Percentiles rank a stretch among this genome's conserved stretches.
These are phyloP conservation scores for Phytopythium vexans DNA, from an alignment of 352 stramenopile species.

Conservation along the genomic window DNA sequence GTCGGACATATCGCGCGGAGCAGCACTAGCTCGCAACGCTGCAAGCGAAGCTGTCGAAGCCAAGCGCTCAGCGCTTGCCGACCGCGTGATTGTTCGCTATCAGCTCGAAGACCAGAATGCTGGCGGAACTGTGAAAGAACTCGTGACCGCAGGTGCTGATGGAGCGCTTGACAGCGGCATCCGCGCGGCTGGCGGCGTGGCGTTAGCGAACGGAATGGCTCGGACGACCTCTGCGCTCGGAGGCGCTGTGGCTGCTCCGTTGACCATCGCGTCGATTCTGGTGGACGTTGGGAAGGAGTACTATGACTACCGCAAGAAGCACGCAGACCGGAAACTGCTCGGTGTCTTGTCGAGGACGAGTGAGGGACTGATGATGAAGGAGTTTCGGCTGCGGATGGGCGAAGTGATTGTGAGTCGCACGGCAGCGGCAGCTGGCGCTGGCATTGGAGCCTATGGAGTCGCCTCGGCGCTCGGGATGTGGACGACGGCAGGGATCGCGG, in stretches of 20 bases:
- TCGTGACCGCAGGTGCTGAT: slow-evolving; percentile 57
- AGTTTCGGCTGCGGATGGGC: slow-evolving; percentile 73
- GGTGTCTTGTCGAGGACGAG: slow-evolving; percentile 65
- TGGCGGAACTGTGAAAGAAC: slow-evolving; percentile 24
- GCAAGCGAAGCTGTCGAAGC: slow-evolving; percentile 30
- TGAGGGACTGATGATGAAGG: slow-evolving; percentile 70
- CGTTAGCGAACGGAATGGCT: slow-evolving; percentile 62
- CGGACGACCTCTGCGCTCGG: slow-evolving; percentile 43
- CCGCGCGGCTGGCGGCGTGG: slow-evolving; percentile 63
- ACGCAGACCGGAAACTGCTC: slow-evolving; percentile 56
- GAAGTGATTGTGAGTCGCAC: slow-evolving; percentile 74
- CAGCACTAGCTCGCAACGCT: slow-evolving; percentile 23
- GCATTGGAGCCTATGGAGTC: slow-evolving; percentile 67
- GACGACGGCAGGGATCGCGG: slow-evolving; percentile 69
- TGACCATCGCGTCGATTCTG: slow-evolving; percentile 82
- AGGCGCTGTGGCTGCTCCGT: slow-evolving; percentile 46
- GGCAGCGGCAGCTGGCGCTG: slow-evolving; percentile 65
- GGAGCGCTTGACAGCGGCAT: slow-evolving; percentile 74
- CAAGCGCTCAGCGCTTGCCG: slow-evolving; percentile 42
- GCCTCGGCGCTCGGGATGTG: slow-evolving; percentile 70
- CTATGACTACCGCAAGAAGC: slow-evolving; percentile 74
- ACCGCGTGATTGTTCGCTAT: slow-evolving; percentile 53
- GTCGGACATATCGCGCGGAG: slow-evolving; percentile 47
- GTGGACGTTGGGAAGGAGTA: slow-evolving; percentile 85
- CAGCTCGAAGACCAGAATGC: slow-evolving; percentile 31